These are phyloP conservation scores for Backusella liffmaniae DNA, from an alignment of 192 early-diverging fungal genomes.

Conservation along the genomic window DNA sequence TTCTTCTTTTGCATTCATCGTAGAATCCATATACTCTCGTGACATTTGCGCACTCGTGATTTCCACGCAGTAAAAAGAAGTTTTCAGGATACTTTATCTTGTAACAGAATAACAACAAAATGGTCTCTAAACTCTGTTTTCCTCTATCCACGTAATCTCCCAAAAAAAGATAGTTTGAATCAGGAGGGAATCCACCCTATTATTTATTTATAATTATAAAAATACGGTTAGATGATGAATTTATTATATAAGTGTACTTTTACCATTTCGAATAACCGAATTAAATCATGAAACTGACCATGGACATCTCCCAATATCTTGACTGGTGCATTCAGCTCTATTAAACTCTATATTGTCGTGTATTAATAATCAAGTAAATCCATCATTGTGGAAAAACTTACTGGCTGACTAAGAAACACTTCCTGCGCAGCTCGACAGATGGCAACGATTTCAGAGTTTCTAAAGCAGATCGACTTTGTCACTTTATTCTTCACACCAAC, in stretches of 20 bases:
- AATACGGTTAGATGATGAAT: background rate
- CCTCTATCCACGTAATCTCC: conserved; percentile 99
- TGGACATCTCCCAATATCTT: conserved; percentile 92
- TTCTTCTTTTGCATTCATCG: conserved; percentile 93
- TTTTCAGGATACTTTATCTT: conserved; percentile 98
- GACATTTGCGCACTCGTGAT: conserved; percentile 94
- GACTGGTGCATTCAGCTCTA: conserved; percentile 74
- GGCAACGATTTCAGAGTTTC: conserved; percentile 84
- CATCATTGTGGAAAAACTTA: background rate
- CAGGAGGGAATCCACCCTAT: conserved; percentile 84
- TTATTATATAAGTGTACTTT: background rate
- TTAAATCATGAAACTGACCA: conserved; percentile 91
- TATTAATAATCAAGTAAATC: background rate
- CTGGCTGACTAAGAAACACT: conserved; percentile 83
- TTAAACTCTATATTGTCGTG: conserved; percentile 40
- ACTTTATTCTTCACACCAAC: conserved; percentile 17
- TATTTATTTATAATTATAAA: background rate
- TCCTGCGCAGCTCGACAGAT: conserved; percentile 89
- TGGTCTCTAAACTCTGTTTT: conserved; percentile 94
- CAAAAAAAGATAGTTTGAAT: conserved; percentile 90
- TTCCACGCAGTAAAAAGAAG: conserved; percentile 94
- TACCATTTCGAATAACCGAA: conserved; percentile 89
- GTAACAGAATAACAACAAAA: conserved; percentile 90
- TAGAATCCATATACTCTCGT: conserved; percentile 96
- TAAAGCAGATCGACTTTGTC: conserved; percentile 76